Evolutionary conservation across 768 basidiomycete genomes (phyloP), one percentile per base, ranked within the genome.

Genomic region (Boletus rex-veris): DNA sequence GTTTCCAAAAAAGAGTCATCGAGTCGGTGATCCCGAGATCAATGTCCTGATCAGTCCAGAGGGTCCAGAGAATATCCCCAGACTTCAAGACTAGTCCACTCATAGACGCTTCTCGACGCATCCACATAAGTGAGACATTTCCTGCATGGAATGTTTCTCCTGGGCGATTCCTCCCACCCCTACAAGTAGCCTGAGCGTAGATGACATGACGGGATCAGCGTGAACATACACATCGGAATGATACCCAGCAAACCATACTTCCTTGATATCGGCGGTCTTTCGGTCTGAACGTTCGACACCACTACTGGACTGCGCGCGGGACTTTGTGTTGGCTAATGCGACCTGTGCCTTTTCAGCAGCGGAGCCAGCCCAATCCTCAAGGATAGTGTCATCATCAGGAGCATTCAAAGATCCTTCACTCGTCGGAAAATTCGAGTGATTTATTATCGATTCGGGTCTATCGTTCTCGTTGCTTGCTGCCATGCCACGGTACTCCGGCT

Each of bases 111-210:
- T 53, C 52, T 5, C 33, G 30, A 15, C 45, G 38, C 52, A 53
- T 53, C 52, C 52, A 53, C 52, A 53, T 47, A 28, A 53, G 52
- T 1, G 52, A 26, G 40, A 53, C 52, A 28, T 53, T 53, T 36
- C 52, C 52, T 12, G 52, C 45, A 28, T 47, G 52, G 18, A 47
- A 53, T 10, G n/a, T 14, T 31, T 42, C 41, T 19, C 52, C 52
- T 1, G 45, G 52, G 24, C 45, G 52, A 41, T 53, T 41, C 12
- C 5, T 53, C n/a, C 52, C 52, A 28, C 52, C 52, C 10, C 52
- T 53, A 26, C 39, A 36, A 26, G 21, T n/a, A 36, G 10, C 5
- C 3, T 47, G 31, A 47, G 52, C 12, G 5, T 19, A 7, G 12
- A 40, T 21, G n/a, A 12, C 33, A 42, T 11, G 31, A 35, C 2